Conservation (phyloP, 1,139 yeast genomes). For the Taphrina confusa region DNA sequence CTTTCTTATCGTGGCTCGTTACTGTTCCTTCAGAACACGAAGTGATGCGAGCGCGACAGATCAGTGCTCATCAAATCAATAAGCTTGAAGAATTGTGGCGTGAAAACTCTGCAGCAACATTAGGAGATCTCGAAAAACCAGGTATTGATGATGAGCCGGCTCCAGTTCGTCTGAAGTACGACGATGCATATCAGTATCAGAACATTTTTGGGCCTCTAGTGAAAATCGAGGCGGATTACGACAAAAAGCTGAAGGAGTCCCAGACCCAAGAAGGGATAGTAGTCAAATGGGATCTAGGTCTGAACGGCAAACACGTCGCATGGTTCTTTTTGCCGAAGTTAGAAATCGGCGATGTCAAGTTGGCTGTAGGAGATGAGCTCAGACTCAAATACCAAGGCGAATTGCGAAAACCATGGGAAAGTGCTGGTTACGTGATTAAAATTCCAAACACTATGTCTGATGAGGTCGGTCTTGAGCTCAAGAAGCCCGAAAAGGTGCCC, state of each 20-base stretch:
- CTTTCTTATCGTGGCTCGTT: conserved; percentile 80
- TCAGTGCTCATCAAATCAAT: conserved; percentile 66
- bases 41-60: conserved; percentile 55
- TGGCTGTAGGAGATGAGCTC: conserved; percentile 87
- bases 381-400: conserved; percentile 60
- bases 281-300: conserved; percentile 73
- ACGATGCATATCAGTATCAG: conserved; percentile 84
- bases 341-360: conserved; percentile 66
- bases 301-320: conserved; percentile 66
- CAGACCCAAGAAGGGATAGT: conserved; percentile 74
- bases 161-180: conserved; percentile 74
- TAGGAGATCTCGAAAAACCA: conserved; percentile 54
- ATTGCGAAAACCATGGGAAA: conserved; percentile 63
- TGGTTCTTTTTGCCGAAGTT: conserved; percentile 67
- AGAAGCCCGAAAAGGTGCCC: conserved; percentile 55
- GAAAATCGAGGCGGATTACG: conserved; percentile 77
- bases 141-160: conserved; percentile 62
- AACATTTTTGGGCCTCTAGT: conserved; percentile 82
- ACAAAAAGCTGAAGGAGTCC: conserved; percentile 71
- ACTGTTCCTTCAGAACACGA: conserved; percentile 68
- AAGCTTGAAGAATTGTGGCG: conserved; percentile 83
- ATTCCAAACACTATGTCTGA: conserved; percentile 70
- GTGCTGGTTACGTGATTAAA: conserved; percentile 68
- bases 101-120: conserved; percentile 65
- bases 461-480: conserved; percentile 71